A percentile compares a stretch with the other conserved stretches of the same genome.
Conservation (phyloP, 2,329 filamentous ascomycete species). For the Sclerotinia subarctica region DNA sequence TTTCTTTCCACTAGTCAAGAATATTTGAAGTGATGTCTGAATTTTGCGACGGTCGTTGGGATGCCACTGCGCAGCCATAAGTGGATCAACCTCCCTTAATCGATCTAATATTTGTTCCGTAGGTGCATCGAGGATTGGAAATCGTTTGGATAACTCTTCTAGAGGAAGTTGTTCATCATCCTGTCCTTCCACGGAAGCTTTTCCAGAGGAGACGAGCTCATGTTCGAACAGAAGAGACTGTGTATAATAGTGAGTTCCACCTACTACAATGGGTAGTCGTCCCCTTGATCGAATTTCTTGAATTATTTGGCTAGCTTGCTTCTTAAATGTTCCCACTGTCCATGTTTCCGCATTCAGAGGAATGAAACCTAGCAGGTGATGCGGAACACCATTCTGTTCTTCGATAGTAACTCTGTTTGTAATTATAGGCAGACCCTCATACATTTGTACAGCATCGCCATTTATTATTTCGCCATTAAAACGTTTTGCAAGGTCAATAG, state of each 20-base stretch:
- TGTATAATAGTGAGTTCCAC: slow-evolving; percentile 93
- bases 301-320: slow-evolving; percentile 66
- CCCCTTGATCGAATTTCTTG: slow-evolving; percentile 74
- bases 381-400: slow-evolving; percentile 76
- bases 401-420: slow-evolving; percentile 83
- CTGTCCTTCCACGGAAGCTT: slow-evolving; percentile 32
- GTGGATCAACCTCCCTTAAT: slow-evolving; percentile 76
- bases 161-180: slow-evolving; percentile 34
- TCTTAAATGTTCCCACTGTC: slow-evolving; percentile 75
- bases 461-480: slow-evolving; percentile 96
- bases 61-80: slow-evolving; percentile 90
- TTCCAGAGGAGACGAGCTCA: slow-evolving; percentile 50
- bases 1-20: slow-evolving; percentile 71
- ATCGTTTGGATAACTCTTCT: slow-evolving; percentile 46
- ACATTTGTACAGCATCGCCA: slow-evolving; percentile 97
- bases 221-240: slow-evolving; percentile 84
- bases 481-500: slow-evolving; percentile 76
- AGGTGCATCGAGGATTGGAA: slow-evolving; percentile 68
- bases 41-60: slow-evolving; percentile 92
- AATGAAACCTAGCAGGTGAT: slow-evolving; percentile 83
- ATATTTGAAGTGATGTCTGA: slow-evolving; percentile 84
- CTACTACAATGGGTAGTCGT: slow-evolving; percentile 83
- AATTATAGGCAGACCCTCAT: slow-evolving; percentile 84
- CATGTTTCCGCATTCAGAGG: slow-evolving; percentile 74
- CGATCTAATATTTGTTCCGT: slow-evolving; percentile 70